Evolutionary conservation across 2,329 filamentous ascomycete genomes (phyloP), one percentile per base, ranked within the genome.

Genomic region (Penicillium sp.): DNA sequence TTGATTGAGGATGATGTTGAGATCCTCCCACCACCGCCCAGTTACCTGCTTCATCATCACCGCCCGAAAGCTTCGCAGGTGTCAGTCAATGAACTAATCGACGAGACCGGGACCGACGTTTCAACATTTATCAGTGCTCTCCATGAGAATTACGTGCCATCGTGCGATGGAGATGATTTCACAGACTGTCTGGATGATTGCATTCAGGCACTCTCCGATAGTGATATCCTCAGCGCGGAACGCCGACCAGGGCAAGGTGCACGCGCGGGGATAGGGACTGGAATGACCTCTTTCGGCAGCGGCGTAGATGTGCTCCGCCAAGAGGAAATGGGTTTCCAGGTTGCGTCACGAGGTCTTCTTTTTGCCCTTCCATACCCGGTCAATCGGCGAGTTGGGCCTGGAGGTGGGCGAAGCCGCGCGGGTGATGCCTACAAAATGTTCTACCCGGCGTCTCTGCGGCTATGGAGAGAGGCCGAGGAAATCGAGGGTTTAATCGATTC

Each of bases 291-390:
- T 16, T 36, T 51, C 19, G 56, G 53, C 34, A 29, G 58, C 12
- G 57, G 63, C 3, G 48, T 66, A 45, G 92, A 96, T 53, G 78
- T 85, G 12, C 73, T 97, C 9, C 84, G 91, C 6, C 92, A 97
- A 69, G 90, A 96, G 55, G 93, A 99, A 64, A 91, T 99, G 65
- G 85, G 87, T 19, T 97, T 96, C 57, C 89, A 99, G 57, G 84
- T 92, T 14, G 90, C 90, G 4, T 88, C 95, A 0, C 83, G 91
- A 11, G 93, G 93, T 0, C 72, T 97, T 41, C 72, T 96, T 0
- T 95, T 95, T 66, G 85, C 84, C 9, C 78, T 99, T 2, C 93
- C 93, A 1, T 81, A 81, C 59, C 92, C 92, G 0, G 93, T 99
- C 9, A 92, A 88, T 66, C 80, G 77, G 67, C 75, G 60, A 63